Evolutionary conservation across 208 protist species (phyloP), one percentile per base, ranked within the genome.

Genomic region (Trypanosoma cruzi): DNA sequence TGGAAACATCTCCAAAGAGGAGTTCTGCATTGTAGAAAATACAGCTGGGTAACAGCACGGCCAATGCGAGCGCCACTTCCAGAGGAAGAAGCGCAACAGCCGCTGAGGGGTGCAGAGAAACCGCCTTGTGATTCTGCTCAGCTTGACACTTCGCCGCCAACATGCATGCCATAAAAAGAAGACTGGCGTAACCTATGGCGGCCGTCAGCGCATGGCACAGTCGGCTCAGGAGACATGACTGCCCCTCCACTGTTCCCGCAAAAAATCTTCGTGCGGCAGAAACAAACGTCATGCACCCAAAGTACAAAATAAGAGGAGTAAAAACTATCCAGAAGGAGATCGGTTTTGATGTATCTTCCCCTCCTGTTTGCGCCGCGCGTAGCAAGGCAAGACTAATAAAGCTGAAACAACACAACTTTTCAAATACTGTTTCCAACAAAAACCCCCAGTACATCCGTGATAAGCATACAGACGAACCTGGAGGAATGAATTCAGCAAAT

Each of bases 321-420:
- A 87, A 81, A 36, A 90, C 46, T 14, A 79, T 40, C 81, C 81
- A 90, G 64, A 87, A 90, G 62, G 81, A 85, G 53, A 85, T 24
- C 24, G 61, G 22, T 18, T 62, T 26, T 4, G 16, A 49, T 28
- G 14, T 49, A 22, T 40, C 34, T 18, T 50, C 6, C 52, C 50
- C 44, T 68, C 64, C 26, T 56, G 3, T 54, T 36, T 73, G 62
- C 49, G 52, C 10, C 1, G 75, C 76, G 18, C 81, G 81, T 3
- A 57, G 46, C 31, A 90, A 63, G 13, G 59, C 73, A 16, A 90
- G 50, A 18, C 42, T 72, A 8, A 84, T 31, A 52, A 86, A 90
- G 31, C 40, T 14, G 48, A 69, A 75, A 14, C 80, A 50, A 64
- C 84, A 90, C 22, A 69, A 55, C 56, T 58, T 68, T 61, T 86